Percentiles rank a stretch among this genome's conserved stretches.
Evolutionary conservation across 129 eudicot species (phyloP).

Genomic region (Erigeron canadensis): DNA sequence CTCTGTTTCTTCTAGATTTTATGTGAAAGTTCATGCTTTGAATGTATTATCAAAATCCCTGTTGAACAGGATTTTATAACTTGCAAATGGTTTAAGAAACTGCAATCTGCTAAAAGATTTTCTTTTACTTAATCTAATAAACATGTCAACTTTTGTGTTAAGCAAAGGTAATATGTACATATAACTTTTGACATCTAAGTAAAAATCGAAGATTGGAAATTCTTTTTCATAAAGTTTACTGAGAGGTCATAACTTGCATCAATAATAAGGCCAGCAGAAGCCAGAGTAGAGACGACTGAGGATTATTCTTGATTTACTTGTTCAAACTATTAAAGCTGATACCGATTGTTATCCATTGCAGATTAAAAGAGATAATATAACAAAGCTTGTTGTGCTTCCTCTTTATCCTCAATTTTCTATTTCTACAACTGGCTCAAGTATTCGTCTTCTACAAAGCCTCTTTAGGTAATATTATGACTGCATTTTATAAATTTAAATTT

Average conservation of each 20-base stretch:
- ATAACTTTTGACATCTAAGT: background rate
- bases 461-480: conserved; percentile 48
- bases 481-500: background rate
- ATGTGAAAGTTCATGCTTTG: background rate
- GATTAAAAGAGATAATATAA: conserved; percentile 77
- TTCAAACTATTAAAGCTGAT: conserved; percentile 1
- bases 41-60: background rate
- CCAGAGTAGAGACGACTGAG: background rate
- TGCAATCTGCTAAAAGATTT: background rate
- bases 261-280: background rate
- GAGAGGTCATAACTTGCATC: background rate
- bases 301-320: background rate
- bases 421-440: conserved; percentile 93
- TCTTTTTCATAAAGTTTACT: background rate
- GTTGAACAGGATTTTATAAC: background rate
- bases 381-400: conserved; percentile 88
- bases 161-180: background rate
- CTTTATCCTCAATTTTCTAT: conserved; percentile 95
- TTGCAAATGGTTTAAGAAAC: background rate
- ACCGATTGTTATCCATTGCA: conserved; percentile 19
- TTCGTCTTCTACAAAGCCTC: conserved; percentile 67
- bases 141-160: background rate
- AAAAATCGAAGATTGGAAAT: background rate
- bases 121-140: background rate
- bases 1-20: background rate